Percentiles rank a stretch among this genome's conserved stretches.
Evolutionary conservation across 208 protist species (phyloP).

Genomic region (Vickermania spadyakhi): DNA sequence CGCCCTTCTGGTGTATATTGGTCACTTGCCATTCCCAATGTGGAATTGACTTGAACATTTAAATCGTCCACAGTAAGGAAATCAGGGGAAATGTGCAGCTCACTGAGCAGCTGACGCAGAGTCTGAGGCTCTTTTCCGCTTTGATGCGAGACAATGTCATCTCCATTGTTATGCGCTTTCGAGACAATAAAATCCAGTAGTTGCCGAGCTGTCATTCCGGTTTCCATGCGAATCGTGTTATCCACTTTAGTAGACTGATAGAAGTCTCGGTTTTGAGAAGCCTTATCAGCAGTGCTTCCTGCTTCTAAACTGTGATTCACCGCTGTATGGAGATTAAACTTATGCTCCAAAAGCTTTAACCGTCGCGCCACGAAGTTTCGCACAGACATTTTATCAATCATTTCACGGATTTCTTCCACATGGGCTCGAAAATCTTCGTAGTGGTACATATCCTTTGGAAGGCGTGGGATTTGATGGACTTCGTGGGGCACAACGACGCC

Average conservation of each 20-base stretch:
- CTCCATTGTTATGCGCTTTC: constrained; percentile 86
- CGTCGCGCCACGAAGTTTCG: constrained; percentile 81
- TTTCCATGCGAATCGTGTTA: constrained; percentile 93
- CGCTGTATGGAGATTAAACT: constrained; percentile 88
- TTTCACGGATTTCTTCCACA: constrained; percentile 55
- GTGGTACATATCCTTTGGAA: constrained; percentile 81
- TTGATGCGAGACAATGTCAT: constrained; percentile 91
- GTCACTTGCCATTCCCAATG: constrained; percentile 77
- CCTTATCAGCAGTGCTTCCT: constrained; percentile 55
- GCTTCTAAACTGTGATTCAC: constrained; percentile 87
- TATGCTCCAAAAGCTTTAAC: constrained; percentile 85
- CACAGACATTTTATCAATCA: constrained; percentile 53
- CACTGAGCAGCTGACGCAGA: constrained; percentile 64
- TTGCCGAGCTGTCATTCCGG: constrained; percentile 92
- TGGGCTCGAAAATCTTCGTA: constrained; percentile 76
- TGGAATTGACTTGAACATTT: constrained; percentile 89
- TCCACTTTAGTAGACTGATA: constrained; percentile 96
- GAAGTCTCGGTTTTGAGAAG: constrained; percentile 90
- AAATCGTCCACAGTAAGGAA: constrained; percentile 94
- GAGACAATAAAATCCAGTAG: constrained; percentile 93
- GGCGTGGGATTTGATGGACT: constrained; percentile 82
- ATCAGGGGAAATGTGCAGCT: constrained; percentile 61
- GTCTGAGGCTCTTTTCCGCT: constrained; percentile 76
- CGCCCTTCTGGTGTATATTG: constrained; percentile 92
- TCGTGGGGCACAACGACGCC: constrained; percentile 83